Conservation (phyloP, 352 stramenopile species). For the Phytophthora lateralis region DNA sequence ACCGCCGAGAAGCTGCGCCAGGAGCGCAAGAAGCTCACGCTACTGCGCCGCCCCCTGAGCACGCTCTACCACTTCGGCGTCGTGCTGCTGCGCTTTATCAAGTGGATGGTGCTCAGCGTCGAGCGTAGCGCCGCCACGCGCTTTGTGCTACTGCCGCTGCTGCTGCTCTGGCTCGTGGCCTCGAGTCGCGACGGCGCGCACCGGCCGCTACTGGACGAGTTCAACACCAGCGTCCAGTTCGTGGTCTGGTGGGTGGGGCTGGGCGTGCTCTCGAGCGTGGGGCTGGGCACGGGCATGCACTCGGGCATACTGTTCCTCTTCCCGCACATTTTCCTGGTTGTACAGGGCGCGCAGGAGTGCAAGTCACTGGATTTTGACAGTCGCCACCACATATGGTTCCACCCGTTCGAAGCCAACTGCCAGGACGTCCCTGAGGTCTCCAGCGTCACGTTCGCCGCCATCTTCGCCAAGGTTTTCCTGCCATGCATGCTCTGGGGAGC, state of each 20-base stretch:
- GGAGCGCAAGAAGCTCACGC: conserved; percentile 86
- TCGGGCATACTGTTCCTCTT: conserved; percentile 95
- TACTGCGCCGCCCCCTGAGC: conserved; percentile 75
- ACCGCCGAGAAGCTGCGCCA: conserved; percentile 56
- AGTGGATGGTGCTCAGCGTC: conserved; percentile 73
- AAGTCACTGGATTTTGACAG: conserved; percentile 89
- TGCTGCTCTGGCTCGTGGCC: conserved; percentile 69
- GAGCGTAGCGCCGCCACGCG: conserved; percentile 72
- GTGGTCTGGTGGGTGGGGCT: conserved; percentile 94
- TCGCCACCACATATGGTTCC: conserved; percentile 91
- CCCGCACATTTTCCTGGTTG: conserved; percentile 95
- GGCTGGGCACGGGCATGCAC: conserved; percentile 94
- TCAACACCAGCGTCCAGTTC: conserved; percentile 88
- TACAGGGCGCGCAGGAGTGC: conserved; percentile 88
- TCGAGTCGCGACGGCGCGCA: conserved; percentile 74
- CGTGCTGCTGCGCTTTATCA: conserved; percentile 74
- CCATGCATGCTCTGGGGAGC: conserved; percentile 92
- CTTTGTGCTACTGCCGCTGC: conserved; percentile 78
- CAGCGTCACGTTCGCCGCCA: conserved; percentile 81
- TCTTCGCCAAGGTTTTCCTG: conserved; percentile 92
- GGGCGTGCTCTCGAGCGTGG: conserved; percentile 93
- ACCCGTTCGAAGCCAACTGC: conserved; percentile 79
- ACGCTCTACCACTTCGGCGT: conserved; percentile 85
- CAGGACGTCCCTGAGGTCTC: conserved; percentile 40
- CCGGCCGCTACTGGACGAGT: conserved; percentile 77